Base-by-base conservation (phyloP, 805 yeast genomes). In the Brettanomyces nanus region DNA sequence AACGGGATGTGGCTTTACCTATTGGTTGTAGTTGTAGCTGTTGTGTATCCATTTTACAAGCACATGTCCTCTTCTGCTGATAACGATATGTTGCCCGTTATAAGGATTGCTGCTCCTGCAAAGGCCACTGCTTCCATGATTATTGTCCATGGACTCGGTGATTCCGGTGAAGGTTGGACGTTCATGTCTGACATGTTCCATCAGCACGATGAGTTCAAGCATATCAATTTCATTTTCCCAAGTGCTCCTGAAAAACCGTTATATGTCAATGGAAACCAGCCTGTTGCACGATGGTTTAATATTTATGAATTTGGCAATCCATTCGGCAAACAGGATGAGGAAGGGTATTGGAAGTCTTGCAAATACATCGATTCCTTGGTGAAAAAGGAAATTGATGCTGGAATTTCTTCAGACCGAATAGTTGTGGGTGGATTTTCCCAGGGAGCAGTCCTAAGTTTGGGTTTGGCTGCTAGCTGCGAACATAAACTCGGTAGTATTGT, bases 371-470 rank as follows among this genome's bases (percentile, higher is more conserved):
- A 69, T 36, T 48, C 49, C 1, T 62, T 69, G 45, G 66, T 82
- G 31, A 56, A 69, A 17, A 76, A 75, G 39, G 77, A 80, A 46
- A 62, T 72, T 13, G 72, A 70, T 6, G 48, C 50, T 5, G 75
- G 80, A 7, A 70, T 83, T 26, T 68, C 73, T 4, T 65, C 81
- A 0, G 75, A 75, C 14, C 73, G 82, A 37, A 82, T 92, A 33
- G 65, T 92, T n/a, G 65, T 92, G 40, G 97, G 97, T 26, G 98
- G 98, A 0, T 92, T 92, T 56, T 81, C 94, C 4, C 98, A 92
- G 62, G 98, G 98, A 39, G 94, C 86, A 35, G 87, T 95, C 2
- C 43, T 90, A 9, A 63, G 92, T 1, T 62, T 84, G 42, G 85
- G 84, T 18, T 55, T 80, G 13, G 66, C 75, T 18, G 65, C 79